Conservation (phyloP, 331 rosid species). For the Acacia pycnantha region DNA sequence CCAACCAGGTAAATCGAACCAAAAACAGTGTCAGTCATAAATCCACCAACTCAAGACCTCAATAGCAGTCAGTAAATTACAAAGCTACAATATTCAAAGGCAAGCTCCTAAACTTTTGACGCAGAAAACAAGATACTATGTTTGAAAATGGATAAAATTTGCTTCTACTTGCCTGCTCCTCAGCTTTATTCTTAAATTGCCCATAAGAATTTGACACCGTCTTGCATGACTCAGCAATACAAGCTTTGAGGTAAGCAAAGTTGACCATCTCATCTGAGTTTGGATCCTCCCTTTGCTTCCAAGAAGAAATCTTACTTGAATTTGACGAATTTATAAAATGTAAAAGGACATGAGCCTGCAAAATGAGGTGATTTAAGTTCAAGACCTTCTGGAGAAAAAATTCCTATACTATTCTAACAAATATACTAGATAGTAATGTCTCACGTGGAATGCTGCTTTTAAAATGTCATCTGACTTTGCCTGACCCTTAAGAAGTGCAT, state of each 20-base stretch:
- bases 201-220: slow-evolving; percentile 69
- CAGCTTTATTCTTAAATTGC: slow-evolving; percentile 75
- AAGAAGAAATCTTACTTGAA: slow-evolving; percentile 34
- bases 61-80: neutral
- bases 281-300: slow-evolving; percentile 42
- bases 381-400: neutral
- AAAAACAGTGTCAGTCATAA: neutral
- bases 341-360: slow-evolving; percentile 93
- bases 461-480: slow-evolving; percentile 96
- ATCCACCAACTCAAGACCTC: slow-evolving; percentile 17
- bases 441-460: slow-evolving; percentile 96
- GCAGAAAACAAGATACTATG: slow-evolving; percentile 11
- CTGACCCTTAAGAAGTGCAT: slow-evolving; percentile 91
- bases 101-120: slow-evolving; percentile 9
- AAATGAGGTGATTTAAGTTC: slow-evolving; percentile 25
- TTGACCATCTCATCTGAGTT: slow-evolving; percentile 37
- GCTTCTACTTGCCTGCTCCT: slow-evolving; percentile 72
- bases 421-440: slow-evolving; percentile 38
- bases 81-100: neutral
- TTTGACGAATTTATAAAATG: slow-evolving; percentile 61
- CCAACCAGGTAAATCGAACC: neutral
- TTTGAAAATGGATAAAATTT: neutral
- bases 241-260: slow-evolving; percentile 57
- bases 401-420: neutral
- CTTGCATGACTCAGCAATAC: slow-evolving; percentile 76